Conservation (phyloP, 2,329 filamentous ascomycete species). For the Paramyrothecium sp. region DNA sequence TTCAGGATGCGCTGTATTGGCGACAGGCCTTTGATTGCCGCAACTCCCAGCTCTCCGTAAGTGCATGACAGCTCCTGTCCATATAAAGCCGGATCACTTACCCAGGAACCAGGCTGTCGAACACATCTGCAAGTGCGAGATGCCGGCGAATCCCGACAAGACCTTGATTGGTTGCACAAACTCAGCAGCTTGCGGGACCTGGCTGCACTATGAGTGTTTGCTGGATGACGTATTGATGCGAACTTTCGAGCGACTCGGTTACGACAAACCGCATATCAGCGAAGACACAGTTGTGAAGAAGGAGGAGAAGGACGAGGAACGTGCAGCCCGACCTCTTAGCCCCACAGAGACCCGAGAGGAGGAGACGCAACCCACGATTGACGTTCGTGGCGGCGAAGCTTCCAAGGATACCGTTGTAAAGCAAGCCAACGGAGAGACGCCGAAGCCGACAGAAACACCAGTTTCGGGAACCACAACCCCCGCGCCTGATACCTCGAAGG, state of each 20-base stretch:
- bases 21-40: slow-evolving; percentile 60
- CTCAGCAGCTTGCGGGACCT: slow-evolving; percentile 48
- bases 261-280: slow-evolving; percentile 46
- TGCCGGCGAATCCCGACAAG: slow-evolving; percentile 62
- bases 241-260: slow-evolving; percentile 49
- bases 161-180: slow-evolving; percentile 58
- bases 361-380: slow-evolving; percentile 50
- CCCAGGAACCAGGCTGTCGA: slow-evolving; percentile 43
- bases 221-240: slow-evolving; percentile 50
- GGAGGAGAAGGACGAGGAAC: slow-evolving; percentile 32
- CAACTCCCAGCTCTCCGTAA: slow-evolving; percentile 57
- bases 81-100: background rate
- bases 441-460: slow-evolving; percentile 27
- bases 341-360: slow-evolving; percentile 50
- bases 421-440: slow-evolving; percentile 27
- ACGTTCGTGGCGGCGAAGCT: slow-evolving; percentile 47
- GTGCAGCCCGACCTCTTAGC: slow-evolving; percentile 42
- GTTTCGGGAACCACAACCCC: slow-evolving; percentile 24
- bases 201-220: slow-evolving; percentile 66
- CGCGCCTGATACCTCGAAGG: slow-evolving; percentile 20
- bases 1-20: slow-evolving; percentile 61
- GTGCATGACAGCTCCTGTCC: slow-evolving; percentile 17
- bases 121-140: slow-evolving; percentile 56
- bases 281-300: slow-evolving; percentile 39
- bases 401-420: slow-evolving; percentile 36